Evolutionary conservation across 225 moss, liverwort and hornwort species (phyloP).

Genomic region (Marchantia paleacea): DNA sequence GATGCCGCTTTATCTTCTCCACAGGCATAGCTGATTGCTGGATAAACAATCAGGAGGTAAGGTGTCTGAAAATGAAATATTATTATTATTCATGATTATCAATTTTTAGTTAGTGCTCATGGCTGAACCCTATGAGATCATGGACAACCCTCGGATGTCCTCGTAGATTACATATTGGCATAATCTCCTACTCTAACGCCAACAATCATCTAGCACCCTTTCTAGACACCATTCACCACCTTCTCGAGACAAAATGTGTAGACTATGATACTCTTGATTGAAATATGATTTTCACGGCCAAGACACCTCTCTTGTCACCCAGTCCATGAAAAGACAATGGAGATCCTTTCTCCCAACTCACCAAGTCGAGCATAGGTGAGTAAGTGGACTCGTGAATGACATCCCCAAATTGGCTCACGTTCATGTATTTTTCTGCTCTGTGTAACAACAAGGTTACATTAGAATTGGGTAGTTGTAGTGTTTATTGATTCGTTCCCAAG

Average conservation of each 20-base stretch:
- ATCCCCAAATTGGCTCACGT: constrained; percentile 50
- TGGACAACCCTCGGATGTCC: not conserved
- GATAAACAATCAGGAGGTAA: too few relatives aligned
- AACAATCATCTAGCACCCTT: constrained; percentile 85
- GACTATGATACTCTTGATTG: constrained; percentile 34
- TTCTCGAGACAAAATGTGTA: constrained; percentile 81
- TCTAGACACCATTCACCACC: constrained; percentile 60
- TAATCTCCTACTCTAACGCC: constrained; percentile 77
- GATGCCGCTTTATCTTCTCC: too few relatives aligned
- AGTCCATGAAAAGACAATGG: constrained; percentile 72
- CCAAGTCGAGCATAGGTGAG: constrained; percentile 62
- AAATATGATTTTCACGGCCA: constrained; percentile 61
- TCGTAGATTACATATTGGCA: constrained; percentile 53
- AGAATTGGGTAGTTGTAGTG: too few relatives aligned
- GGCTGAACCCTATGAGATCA: too few relatives aligned
- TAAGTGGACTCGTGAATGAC: constrained; percentile 58
- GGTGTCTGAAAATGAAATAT: too few relatives aligned
- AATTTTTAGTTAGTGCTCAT: too few relatives aligned
- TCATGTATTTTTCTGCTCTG: constrained; percentile 64
- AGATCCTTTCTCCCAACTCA: constrained; percentile 73
- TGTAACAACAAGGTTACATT: too few relatives aligned
- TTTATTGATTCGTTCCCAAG: too few relatives aligned
- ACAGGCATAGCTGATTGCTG: too few relatives aligned
- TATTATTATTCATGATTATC: too few relatives aligned
- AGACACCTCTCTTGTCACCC: constrained; percentile 62